phyloP scores from a whole-genome alignment of 1,284 basidiomycete species.

The Rhodotorula sp. region DNA sequence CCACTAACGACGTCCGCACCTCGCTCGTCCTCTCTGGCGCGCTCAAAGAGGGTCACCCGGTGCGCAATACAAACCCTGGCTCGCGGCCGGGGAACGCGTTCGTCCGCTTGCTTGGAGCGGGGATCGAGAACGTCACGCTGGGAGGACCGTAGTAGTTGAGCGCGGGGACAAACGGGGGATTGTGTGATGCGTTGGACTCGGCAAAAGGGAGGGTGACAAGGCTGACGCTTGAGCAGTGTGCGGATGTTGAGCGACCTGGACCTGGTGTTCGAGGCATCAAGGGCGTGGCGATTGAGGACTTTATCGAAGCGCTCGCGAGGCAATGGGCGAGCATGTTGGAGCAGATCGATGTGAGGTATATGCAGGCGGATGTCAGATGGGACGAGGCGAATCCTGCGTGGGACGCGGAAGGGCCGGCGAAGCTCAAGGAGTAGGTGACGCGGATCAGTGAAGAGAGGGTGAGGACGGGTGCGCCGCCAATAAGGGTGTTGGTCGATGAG shows the following conservation, averaged over 20 bases:
- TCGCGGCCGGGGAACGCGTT: conserved; percentile 1
- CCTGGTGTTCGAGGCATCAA: background rate
- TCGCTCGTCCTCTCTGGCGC: background rate
- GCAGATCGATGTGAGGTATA: background rate
- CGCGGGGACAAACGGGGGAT: too few relatives aligned
- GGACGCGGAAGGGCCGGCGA: background rate
- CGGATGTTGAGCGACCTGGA: background rate
- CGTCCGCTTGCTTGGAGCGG: background rate
- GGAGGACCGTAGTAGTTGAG: conserved; percentile 6
- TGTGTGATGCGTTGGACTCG: background rate
- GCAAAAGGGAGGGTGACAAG: background rate
- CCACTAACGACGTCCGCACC: background rate
- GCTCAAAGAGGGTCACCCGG: background rate
- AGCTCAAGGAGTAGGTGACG: background rate
- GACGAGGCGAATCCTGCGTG: background rate
- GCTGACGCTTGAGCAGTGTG: background rate
- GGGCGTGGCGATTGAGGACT: background rate
- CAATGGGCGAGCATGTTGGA: conserved; percentile 8
- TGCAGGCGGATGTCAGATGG: background rate
- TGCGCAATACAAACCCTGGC: background rate
- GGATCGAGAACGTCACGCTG: background rate
- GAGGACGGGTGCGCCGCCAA: background rate
- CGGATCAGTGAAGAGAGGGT: background rate
- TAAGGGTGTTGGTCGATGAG: too few relatives aligned
- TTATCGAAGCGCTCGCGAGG: background rate